Evolutionary conservation across 2,329 filamentous ascomycete species (phyloP), one percentile per base, ranked within the genome.

Genomic region (Fusarium buxicola): DNA sequence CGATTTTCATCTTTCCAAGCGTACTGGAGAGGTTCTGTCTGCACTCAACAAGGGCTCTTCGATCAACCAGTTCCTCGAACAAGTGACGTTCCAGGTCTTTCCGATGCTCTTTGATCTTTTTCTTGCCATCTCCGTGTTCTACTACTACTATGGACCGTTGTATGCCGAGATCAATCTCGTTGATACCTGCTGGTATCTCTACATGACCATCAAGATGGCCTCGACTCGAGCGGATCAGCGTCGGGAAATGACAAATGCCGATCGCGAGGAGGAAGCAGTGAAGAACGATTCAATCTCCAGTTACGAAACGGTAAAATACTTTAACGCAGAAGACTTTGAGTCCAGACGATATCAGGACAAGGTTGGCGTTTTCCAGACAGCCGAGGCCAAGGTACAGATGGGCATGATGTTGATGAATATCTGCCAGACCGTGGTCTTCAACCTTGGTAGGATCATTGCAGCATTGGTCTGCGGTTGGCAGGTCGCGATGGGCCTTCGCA

Each of bases 281-380:
- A 98, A 98, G 78, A 98, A 97, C 74, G 95, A 99, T 76, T 98
- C 95, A 1, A 95, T 99, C 81, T 93, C 95, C 61, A 96, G 93
- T n/a, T 99, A 98, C 75, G 95, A 99, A 79, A 94, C 91, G 2
- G 92, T 94, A 73, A 95, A 94, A 74, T 94, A 94, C 72, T 95
- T 95, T 82, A 94, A 94, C 69, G 91, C 91, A 8, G 92, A 94
- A 72, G 81, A 86, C 3, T 94, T 91, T 72, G 92, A 95, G 72
- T 93, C 92, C 66, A 80, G 83, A 44, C 85, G 92, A 21, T 94
- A 93, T 71, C 84, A 88, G 41, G 77, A 83, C 39, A 90, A 91
- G 24, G 91, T 95, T 51, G 80, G 80, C 40, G 85, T 85, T 51
- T 94, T 89, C 74, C 92, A 94, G 73, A 79, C 78, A 35, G 90